Evolutionary conservation across 352 stramenopile genomes (phyloP).

Genomic region (Phytophthora tubulina): DNA sequence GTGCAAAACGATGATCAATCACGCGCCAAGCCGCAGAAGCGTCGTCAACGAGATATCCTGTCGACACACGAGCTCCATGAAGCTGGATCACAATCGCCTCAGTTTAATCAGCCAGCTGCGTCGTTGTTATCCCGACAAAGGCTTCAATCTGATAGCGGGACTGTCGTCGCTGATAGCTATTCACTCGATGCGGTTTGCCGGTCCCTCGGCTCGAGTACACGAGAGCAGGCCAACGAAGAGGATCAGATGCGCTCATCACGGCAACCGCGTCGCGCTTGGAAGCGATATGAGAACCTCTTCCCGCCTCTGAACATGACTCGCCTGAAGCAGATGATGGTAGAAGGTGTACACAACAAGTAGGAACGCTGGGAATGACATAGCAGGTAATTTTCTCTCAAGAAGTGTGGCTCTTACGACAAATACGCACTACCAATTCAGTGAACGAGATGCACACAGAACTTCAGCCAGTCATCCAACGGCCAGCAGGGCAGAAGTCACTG

Average conservation of each 20-base stretch:
- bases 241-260: slow-evolving; percentile 4
- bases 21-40: slow-evolving; percentile 14
- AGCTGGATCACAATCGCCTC: slow-evolving; percentile 28
- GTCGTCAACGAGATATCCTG: slow-evolving; percentile 23
- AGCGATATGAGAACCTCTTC: slow-evolving; percentile 55
- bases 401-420: background rate
- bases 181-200: slow-evolving; percentile 33
- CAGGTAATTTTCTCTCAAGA: background rate
- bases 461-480: no score
- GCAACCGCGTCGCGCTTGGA: slow-evolving; percentile 43
- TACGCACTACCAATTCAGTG: no score
- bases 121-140: background rate
- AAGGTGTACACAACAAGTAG: slow-evolving; percentile 30
- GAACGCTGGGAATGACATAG: background rate
- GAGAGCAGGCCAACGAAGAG: slow-evolving; percentile 4
- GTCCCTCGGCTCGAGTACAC: slow-evolving; percentile 22
- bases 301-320: slow-evolving; percentile 52
- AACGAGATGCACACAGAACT: no score
- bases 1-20: slow-evolving; percentile 6
- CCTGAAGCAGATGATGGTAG: slow-evolving; percentile 46
- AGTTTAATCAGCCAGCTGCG: slow-evolving; percentile 25
- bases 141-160: slow-evolving; percentile 9
- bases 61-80: background rate
- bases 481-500: background rate
- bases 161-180: slow-evolving; percentile 8